Evolutionary conservation across 2,329 filamentous ascomycete genomes (phyloP).

Genomic region (Scleromitrula shiraiana): DNA sequence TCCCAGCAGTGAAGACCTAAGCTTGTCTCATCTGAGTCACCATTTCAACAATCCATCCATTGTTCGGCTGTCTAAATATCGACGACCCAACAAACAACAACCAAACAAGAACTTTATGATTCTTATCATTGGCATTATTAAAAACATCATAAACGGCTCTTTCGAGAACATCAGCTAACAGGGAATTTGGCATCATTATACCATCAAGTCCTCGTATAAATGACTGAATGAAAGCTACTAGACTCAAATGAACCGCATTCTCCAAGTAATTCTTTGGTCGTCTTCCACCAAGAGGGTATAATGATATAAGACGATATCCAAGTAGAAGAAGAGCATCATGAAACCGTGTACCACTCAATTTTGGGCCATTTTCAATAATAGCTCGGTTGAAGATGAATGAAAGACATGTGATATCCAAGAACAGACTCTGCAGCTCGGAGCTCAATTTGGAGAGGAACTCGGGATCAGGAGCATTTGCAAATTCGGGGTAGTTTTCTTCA

Average conservation of each 20-base stretch:
- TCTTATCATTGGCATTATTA: conserved; percentile 5
- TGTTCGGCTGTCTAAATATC: conserved; percentile 2
- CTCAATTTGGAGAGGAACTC: no score
- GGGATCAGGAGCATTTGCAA: no score
- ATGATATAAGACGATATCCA: conserved; percentile 24
- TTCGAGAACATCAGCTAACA: no score
- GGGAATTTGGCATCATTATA: conserved; percentile 4
- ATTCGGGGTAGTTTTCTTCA: no score
- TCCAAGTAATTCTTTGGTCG: conserved; percentile 6
- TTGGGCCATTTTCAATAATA: conserved; percentile 7
- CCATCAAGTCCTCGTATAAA: conserved; percentile 15
- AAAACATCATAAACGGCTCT: no score
- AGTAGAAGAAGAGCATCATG: conserved; percentile 23
- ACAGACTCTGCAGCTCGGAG: no score
- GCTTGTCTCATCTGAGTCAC: conserved; percentile 7
- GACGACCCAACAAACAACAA: conserved; percentile 15
- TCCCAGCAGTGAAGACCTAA: conserved; percentile 15
- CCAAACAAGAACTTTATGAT: conserved; percentile 20
- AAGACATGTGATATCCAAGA: no score
- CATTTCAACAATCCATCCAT: conserved; percentile 9
- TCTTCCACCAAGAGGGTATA: conserved; percentile 11
- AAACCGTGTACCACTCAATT: conserved; percentile 20
- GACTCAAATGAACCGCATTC: conserved; percentile 23
- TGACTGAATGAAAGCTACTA: conserved; percentile 24
- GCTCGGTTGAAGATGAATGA: conserved; percentile 20